These are phyloP conservation scores for Glomus cerebriforme DNA, from an alignment of 192 early-diverging fungal species.

Conservation along the genomic window DNA sequence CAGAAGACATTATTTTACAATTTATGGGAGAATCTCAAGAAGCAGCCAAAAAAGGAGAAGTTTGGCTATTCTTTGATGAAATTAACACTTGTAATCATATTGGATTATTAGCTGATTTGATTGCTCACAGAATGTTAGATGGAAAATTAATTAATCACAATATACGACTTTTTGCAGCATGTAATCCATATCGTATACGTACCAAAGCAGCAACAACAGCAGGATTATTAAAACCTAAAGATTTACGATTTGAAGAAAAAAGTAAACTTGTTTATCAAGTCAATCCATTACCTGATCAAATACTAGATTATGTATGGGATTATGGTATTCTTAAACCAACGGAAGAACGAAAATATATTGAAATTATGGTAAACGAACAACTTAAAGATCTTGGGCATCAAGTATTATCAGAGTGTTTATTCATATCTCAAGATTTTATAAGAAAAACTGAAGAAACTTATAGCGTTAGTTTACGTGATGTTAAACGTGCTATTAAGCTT, in stretches of 20 bases:
- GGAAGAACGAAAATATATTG: not conserved
- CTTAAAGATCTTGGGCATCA: not conserved
- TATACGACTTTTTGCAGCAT: conserved; percentile 31
- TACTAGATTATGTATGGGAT: conserved; percentile 32
- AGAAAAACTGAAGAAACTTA: conserved; percentile 22
- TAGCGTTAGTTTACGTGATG: conserved; percentile 33
- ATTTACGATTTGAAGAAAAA: not conserved
- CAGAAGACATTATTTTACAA: not conserved
- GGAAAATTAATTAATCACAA: conserved; percentile 19
- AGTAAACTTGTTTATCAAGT: conserved; percentile 32
- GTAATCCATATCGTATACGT: conserved; percentile 33
- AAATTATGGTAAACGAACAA: not conserved
- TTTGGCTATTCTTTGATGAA: conserved; percentile 35
- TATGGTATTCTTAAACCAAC: conserved; percentile 9
- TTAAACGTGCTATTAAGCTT: conserved; percentile 20
- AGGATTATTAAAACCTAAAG: conserved; percentile 24
- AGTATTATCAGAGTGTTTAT: conserved; percentile 24
- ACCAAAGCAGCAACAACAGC: not conserved
- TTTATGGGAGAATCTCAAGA: conserved; percentile 14
- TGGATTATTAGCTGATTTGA: conserved; percentile 18
- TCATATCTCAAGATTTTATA: conserved; percentile 29
- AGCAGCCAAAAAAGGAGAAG: conserved; percentile 8
- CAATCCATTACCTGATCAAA: conserved; percentile 15
- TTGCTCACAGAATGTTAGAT: conserved; percentile 8
- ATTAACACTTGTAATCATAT: conserved; percentile 32